Evolutionary conservation across 106 monocot genomes (phyloP), one percentile per base, ranked within the genome.

Genomic region (Posidonia australis): DNA sequence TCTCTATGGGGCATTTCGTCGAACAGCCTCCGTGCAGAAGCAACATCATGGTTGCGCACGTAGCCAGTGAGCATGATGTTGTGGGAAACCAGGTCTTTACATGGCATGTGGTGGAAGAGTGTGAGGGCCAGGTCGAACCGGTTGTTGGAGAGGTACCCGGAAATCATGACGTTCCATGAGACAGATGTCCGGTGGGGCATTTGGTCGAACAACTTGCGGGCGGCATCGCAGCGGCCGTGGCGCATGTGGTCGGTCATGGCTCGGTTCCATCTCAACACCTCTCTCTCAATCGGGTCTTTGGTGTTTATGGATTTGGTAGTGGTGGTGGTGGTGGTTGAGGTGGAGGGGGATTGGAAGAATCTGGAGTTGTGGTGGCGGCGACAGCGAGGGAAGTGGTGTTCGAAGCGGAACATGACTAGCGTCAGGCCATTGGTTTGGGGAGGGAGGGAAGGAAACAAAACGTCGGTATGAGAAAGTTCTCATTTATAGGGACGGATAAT

Each of bases 91-190:
- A 47, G 24, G 68, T 77, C 77, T 3, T 67, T 82, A 48, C 17
- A 44, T 36, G 86, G 82, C 74, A 77, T 80, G 57, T 57, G 5
- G 71, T 21, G 47, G 77, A 86, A 82, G 31, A 70, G 20, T 20
- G 47, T 53, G 61, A 67, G 73, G 20, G 82, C 82, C 44, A 69
- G 65, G 23, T 60, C 49, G 45, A 76, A 65, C 6, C 29, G 67
- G 60, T 25, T 28, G 64, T 80, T 77, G 70, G 79, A 66, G 52
- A 83, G 60, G 73, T 77, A 83, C 5, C 79, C 83, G 16, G 77
- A 84, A 66, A 84, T 72, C 74, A 84, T 76, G 65, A 67, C 53
- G 64, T 82, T 86, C 56, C 58, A 86, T 22, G 86, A 74, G 64
- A 82, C 79, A 65, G 79, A 67, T 42, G 70, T 70, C 24, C 77